These are phyloP conservation scores for Calonectria multiphialidica DNA, from an alignment of 2,329 filamentous ascomycete genomes.

Conservation along the genomic window DNA sequence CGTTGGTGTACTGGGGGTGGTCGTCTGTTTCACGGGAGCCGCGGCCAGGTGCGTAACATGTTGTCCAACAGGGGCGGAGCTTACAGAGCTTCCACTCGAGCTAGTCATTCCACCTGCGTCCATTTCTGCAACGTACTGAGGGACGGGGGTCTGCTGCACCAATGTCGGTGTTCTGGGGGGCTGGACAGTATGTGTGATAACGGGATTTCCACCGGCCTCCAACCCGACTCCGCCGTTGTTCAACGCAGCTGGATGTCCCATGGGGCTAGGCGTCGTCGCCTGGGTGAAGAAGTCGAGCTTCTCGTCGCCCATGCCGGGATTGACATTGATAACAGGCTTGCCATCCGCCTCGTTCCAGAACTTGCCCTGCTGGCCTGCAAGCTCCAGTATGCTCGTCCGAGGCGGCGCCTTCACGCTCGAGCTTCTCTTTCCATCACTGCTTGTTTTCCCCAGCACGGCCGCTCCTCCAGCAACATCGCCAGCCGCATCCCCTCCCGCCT, in stretches of 20 bases:
- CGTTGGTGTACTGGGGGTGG: background rate
- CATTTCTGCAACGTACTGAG: background rate
- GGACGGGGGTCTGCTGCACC: background rate
- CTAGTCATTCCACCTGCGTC: background rate
- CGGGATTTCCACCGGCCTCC: background rate
- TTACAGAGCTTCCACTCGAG: background rate
- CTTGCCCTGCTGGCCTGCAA: slow-evolving; percentile 3
- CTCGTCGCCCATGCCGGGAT: background rate
- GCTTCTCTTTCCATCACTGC: background rate
- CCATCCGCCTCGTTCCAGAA: slow-evolving; percentile 11
- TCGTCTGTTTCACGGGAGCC: background rate
- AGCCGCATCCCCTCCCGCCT: background rate
- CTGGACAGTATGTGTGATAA: background rate
- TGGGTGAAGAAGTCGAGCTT: background rate
- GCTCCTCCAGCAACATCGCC: background rate
- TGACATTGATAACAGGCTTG: background rate
- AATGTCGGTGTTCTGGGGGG: background rate
- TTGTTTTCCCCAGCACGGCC: background rate
- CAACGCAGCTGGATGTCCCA: background rate
- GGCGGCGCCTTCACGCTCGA: background rate
- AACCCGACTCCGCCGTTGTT: background rate
- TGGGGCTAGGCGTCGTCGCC: background rate
- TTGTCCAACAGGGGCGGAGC: background rate
- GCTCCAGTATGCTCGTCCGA: background rate
- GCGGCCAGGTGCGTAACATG: background rate